These are phyloP conservation scores for Amorphotheca resinae DNA, from an alignment of 495 filamentous ascomycete species.

Conservation along the genomic window DNA sequence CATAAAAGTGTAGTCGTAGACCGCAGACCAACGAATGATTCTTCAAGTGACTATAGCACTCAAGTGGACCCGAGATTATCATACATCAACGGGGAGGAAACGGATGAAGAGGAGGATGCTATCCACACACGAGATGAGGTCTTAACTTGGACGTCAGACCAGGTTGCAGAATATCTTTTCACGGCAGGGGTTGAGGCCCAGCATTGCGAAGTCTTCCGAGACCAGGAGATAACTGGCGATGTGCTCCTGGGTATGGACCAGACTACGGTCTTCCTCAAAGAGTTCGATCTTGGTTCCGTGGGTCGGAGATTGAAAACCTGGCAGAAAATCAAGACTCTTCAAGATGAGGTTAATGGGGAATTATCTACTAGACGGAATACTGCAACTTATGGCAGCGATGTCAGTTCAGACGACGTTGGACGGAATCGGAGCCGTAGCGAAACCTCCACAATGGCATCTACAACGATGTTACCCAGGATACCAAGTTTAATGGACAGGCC, in stretches of 20 bases:
- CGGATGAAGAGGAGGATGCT: conserved; percentile 59
- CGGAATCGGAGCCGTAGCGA: conserved; percentile 26
- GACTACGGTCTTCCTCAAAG: conserved; percentile 82
- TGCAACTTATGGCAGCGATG: conserved; percentile 37
- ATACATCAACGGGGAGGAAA: conserved; percentile 82
- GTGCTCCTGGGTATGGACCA: conserved; percentile 93
- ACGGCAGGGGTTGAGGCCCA: conserved; percentile 64
- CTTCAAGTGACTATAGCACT: conserved; percentile 81
- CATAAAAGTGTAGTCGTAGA: conserved; percentile 44
- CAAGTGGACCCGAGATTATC: conserved; percentile 65
- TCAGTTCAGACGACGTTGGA: conserved; percentile 31
- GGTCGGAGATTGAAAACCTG: conserved; percentile 83
- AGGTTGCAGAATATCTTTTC: conserved; percentile 79
- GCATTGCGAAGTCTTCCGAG: conserved; percentile 86
- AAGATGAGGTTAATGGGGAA: conserved; percentile 58
- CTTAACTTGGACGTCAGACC: conserved; percentile 56
- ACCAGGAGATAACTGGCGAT: conserved; percentile 93
- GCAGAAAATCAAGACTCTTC: conserved; percentile 82
- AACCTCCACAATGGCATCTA: conserved; percentile 27
- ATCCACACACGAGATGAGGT: conserved; percentile 51
- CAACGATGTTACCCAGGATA: conserved; percentile 47
- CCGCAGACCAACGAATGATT: conserved; percentile 55
- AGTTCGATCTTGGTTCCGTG: conserved; percentile 86
- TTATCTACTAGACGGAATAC: conserved; percentile 31
- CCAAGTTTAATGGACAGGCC: conserved; percentile 38